Conservation (phyloP, 169 alveolate genomes). For the Cryptosporidium parvum region DNA sequence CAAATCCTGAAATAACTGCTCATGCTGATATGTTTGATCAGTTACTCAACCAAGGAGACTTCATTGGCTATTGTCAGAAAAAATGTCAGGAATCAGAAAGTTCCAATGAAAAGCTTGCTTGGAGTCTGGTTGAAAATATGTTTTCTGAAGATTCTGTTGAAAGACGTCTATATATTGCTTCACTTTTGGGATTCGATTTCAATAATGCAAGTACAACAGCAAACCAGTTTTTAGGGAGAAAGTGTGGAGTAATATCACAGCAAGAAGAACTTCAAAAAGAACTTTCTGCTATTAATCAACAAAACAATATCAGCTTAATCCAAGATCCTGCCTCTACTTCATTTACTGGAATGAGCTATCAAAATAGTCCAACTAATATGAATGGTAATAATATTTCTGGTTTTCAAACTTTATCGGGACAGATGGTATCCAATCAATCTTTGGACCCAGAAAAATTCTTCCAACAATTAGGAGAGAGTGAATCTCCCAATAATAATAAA, state of each 20-base stretch:
- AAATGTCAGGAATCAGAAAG: constrained; percentile 47
- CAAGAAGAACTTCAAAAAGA: constrained; percentile 38
- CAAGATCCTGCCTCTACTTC: constrained; percentile 5
- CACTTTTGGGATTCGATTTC: constrained; percentile 55
- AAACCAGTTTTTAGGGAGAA: constrained; percentile 56
- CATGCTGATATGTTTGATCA: constrained; percentile 75
- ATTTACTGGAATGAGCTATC: constrained; percentile 40
- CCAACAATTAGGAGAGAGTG: constrained; percentile 79
- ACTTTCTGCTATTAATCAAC: constrained; percentile 1
- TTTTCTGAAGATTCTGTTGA: constrained; percentile 60
- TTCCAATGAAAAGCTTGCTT: constrained; percentile 57
- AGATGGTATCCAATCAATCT: constrained; percentile 22
- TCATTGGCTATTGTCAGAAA: constrained; percentile 46
- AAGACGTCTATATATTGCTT: constrained; percentile 70
- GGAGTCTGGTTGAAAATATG: constrained; percentile 75
- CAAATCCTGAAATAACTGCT: constrained; percentile 74
- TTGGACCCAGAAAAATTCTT: constrained; percentile 81
- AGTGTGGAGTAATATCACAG: constrained; percentile 37
- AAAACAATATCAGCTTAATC: neutral
- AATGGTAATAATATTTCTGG: neutral
- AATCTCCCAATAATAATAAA: neutral
- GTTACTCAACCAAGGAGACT: constrained; percentile 52
- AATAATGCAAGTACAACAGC: constrained; percentile 17
- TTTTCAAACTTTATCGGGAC: neutral
- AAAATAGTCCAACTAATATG: constrained; percentile 46